Base-by-base conservation (phyloP, 768 basidiomycete species). In the Collybia sp. region DNA sequence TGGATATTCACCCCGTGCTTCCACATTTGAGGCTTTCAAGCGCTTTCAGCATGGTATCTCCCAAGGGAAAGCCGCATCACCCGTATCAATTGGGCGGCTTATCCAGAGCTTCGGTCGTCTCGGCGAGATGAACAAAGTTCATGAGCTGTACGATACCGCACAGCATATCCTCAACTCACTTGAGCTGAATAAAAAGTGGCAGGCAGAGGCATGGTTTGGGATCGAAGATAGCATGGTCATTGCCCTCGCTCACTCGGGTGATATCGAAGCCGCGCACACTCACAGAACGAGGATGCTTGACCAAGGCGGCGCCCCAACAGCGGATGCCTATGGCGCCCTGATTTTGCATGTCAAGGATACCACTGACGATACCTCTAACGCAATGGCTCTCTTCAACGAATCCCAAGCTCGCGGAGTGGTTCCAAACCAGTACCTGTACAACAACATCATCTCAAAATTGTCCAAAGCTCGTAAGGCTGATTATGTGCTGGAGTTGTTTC, bases 361-460 rank as follows among this genome's bases (percentile, higher is more conserved):
- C 16, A 98, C 96, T 10, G 95, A 98, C 63, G 95, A 98, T 56
- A 86, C 93, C 0, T 77, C 83, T 2, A 89, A 93, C 52, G 94
- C 93, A 0, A 71, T 93, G 64, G 76, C 81, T 25, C 76, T 97
- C 25, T 98, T 85, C 69, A 69, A 83, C 20, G 94, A 99, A 63
- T 76, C 86, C 16, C 76, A 82, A 49, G 63, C 68, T 37, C 76
- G 79, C 19, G 82, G 82, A 8, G 88, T 95, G 33, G 53, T 58
- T 30, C 86, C 92, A 12, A 93, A 90, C 58, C 74, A 85, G 40
- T 99, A 86, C 67, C 78, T 99, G 33, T 99, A 88, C 73, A 98
- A 99, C 71, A 97, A 91, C 55, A 86, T 94, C 68, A 97, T 99
- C 66, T 93, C 90, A 52, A 94, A 95, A 69, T 77, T 99, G 9